These are phyloP conservation scores for Rubus idaeus DNA, from an alignment of 306 rosid species.

Conservation along the genomic window DNA sequence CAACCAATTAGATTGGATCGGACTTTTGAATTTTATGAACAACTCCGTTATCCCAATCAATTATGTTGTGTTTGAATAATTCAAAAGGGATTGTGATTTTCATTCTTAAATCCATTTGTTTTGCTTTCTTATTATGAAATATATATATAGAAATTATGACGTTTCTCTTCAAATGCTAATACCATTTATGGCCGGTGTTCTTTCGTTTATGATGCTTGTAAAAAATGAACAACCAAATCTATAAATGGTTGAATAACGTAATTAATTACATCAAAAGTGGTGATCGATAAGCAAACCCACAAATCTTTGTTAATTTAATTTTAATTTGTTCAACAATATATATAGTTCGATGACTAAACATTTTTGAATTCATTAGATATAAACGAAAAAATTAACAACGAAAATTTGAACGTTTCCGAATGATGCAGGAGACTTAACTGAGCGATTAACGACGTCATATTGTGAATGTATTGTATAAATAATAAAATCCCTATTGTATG, in stretches of 20 bases:
- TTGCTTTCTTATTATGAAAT: too few species aligned
- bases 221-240: not conserved
- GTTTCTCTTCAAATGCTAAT: not conserved
- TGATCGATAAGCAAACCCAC: too few species aligned
- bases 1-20: not conserved
- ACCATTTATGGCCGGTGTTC: too few species aligned
- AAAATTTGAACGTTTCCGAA: too few species aligned
- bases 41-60: not conserved
- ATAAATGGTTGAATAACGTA: not conserved
- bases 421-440: too few species aligned
- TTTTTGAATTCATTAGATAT: too few species aligned
- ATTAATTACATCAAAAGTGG: not conserved
- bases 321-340: not conserved
- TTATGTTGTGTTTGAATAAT: not conserved
- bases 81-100: not conserved
- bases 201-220: too few species aligned
- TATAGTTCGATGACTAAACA: too few species aligned
- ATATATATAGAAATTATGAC: not conserved
- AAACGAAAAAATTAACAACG: too few species aligned
- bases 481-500: too few species aligned
- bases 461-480: too few species aligned
- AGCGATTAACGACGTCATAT: too few species aligned
- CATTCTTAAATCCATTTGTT: not conserved
- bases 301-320: not conserved
- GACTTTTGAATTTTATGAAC: not conserved